A percentile compares a stretch with the other conserved stretches of the same genome.
Evolutionary conservation across 495 filamentous ascomycete species (phyloP).

Genomic region (Xylaria palmicola): DNA sequence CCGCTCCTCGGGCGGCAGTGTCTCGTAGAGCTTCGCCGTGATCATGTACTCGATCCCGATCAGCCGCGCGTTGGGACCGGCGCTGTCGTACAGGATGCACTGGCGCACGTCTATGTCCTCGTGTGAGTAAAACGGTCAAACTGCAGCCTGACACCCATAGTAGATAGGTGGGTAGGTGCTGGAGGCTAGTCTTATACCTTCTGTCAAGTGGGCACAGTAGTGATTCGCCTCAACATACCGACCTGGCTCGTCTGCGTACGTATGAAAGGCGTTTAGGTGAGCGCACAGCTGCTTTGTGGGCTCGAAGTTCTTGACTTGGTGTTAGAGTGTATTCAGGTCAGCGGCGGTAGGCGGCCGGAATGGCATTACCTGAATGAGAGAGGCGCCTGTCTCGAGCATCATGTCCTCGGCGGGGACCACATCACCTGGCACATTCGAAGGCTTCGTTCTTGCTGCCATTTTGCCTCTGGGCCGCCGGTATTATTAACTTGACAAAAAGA

Average conservation of each 20-base stretch:
- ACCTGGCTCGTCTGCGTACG: constrained; percentile 66
- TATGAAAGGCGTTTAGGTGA: constrained; percentile 83
- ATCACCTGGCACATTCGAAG: constrained; percentile 22
- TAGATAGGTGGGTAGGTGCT: too few species aligned
- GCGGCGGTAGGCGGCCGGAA: background rate
- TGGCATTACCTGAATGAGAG: constrained; percentile 22
- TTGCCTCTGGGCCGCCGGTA: background rate
- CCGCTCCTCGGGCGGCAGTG: constrained; percentile 63
- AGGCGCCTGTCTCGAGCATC: constrained; percentile 31
- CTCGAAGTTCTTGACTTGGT: constrained; percentile 55
- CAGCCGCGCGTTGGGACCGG: constrained; percentile 63
- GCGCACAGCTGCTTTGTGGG: constrained; percentile 79
- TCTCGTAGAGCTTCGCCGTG: constrained; percentile 63
- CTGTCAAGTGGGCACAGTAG: constrained; percentile 78
- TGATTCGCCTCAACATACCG: constrained; percentile 78
- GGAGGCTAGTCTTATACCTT: too few species aligned
- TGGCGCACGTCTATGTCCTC: constrained; percentile 53
- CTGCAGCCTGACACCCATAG: too few species aligned
- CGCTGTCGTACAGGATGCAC: constrained; percentile 82
- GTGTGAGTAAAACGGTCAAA: too few species aligned
- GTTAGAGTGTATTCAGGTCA: constrained; percentile 10
- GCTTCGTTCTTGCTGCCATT: constrained; percentile 13
- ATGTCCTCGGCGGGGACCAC: constrained; percentile 21
- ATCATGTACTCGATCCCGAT: constrained; percentile 96
- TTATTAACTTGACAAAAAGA: background rate